phyloP scores from a whole-genome alignment of 441 rosid genomes.

The Sinapis alba region DNA sequence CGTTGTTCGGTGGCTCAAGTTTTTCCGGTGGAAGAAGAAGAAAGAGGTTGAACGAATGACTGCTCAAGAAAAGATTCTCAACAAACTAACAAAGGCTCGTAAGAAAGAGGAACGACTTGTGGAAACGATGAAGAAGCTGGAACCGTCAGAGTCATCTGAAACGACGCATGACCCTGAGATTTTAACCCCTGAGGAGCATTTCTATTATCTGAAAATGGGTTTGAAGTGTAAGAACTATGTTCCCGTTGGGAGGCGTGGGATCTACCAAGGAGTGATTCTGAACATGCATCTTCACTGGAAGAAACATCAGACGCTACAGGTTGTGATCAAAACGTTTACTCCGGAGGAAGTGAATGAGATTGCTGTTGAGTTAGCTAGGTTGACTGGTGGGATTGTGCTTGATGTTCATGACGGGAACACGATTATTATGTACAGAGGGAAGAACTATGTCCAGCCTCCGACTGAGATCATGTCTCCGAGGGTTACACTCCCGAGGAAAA shows the following conservation, averaged over 20 bases:
- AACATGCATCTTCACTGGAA: slow-evolving; percentile 99
- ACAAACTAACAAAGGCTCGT: slow-evolving; percentile 83
- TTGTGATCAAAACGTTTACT: slow-evolving; percentile 81
- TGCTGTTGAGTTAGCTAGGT: slow-evolving; percentile 78
- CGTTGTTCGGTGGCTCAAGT: slow-evolving; percentile 90
- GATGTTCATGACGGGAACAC: slow-evolving; percentile 82
- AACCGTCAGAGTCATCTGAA: slow-evolving; percentile 72
- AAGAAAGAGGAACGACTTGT: slow-evolving; percentile 81
- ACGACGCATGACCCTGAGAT: slow-evolving; percentile 92
- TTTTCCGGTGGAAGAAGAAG: slow-evolving; percentile 94
- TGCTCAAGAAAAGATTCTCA: slow-evolving; percentile 70
- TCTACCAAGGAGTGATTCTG: slow-evolving; percentile 93
- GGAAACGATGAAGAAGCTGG: slow-evolving; percentile 74
- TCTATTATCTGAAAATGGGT: slow-evolving; percentile 86
- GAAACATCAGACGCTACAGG: slow-evolving; percentile 93
- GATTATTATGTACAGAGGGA: slow-evolving; percentile 94
- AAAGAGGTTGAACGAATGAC: slow-evolving; percentile 92
- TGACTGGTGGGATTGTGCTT: slow-evolving; percentile 89
- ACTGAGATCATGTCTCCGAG: slow-evolving; percentile 95
- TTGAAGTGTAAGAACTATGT: slow-evolving; percentile 91
- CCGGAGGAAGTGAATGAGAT: slow-evolving; percentile 89
- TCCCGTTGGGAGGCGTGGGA: slow-evolving; percentile 87
- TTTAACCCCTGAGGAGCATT: slow-evolving; percentile 93
- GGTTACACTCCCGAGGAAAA: slow-evolving; percentile 84
- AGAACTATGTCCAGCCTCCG: slow-evolving; percentile 94